phyloP scores from a whole-genome alignment of 1,284 basidiomycete genomes.

The Grifola frondosa region DNA sequence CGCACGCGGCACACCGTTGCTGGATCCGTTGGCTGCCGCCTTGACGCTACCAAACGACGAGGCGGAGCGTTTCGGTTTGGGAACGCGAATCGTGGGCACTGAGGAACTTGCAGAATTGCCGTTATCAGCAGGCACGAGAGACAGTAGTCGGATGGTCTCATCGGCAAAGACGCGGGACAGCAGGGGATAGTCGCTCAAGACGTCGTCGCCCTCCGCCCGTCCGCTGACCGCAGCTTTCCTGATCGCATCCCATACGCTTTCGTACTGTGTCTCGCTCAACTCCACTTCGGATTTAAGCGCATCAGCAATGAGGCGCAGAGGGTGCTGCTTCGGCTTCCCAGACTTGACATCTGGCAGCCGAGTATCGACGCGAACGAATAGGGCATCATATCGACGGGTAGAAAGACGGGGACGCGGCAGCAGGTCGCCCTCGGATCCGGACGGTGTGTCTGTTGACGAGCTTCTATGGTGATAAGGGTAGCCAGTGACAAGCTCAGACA shows the following conservation, averaged over 20 bases:
- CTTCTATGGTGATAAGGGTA: conserved; percentile 56
- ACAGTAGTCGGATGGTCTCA: conserved; percentile 61
- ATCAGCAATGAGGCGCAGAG: conserved; percentile 57
- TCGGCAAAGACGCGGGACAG: conserved; percentile 54
- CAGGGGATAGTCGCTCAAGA: no score
- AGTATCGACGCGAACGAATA: conserved; percentile 63
- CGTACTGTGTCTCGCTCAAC: conserved; percentile 36
- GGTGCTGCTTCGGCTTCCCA: conserved; percentile 47
- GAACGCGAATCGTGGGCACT: conserved; percentile 16
- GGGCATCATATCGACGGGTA: conserved; percentile 58
- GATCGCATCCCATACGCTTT: conserved; percentile 55
- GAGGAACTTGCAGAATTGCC: conserved; percentile 3
- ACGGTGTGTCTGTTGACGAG: conserved; percentile 25
- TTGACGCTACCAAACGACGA: conserved; percentile 27
- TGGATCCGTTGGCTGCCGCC: conserved; percentile 13
- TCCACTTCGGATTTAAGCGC: conserved; percentile 50
- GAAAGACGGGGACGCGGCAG: conserved; percentile 62
- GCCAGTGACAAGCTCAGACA: conserved; percentile 63
- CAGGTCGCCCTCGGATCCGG: conserved; percentile 39
- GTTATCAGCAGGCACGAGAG: conserved; percentile 40
- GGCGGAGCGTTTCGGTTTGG: conserved; percentile 24
- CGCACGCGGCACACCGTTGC: neutral
- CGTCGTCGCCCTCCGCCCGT: no score
- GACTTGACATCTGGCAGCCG: conserved; percentile 38
- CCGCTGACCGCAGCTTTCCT: conserved; percentile 38